Conservation (phyloP, 129 eudicot species). For the Lactuca saligna region DNA sequence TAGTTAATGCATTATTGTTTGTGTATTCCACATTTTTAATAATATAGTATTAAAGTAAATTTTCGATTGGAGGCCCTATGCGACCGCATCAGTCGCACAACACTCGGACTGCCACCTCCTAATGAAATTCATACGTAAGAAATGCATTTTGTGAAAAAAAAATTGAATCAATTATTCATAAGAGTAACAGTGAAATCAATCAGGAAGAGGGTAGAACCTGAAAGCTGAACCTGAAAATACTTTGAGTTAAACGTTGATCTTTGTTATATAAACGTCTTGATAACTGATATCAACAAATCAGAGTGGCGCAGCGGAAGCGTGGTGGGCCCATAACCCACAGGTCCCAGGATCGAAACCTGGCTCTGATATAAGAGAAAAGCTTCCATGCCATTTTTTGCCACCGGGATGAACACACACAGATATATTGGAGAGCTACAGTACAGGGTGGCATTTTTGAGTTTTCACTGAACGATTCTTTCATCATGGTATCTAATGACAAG, state of each 20-base stretch:
- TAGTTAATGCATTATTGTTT: too few relatives aligned
- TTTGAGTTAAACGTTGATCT: too few relatives aligned
- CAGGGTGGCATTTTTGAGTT: conserved; percentile 80
- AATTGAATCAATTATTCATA: too few relatives aligned
- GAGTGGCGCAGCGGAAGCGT: conserved; percentile 99
- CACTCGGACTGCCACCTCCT: too few relatives aligned
- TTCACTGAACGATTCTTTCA: neutral
- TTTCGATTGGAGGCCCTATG: too few relatives aligned
- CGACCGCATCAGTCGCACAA: too few relatives aligned
- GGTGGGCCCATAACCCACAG: conserved; percentile 99
- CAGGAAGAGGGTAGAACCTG: neutral
- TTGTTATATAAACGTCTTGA: too few relatives aligned
- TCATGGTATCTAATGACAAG: neutral
- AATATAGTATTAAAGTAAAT: too few relatives aligned
- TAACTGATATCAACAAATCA: conserved; percentile 36
- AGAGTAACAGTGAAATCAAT: neutral
- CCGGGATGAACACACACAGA: conserved; percentile 57
- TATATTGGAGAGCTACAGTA: conserved; percentile 56
- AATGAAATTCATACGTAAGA: neutral
- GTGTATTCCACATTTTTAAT: too few relatives aligned
- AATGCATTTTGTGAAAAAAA: neutral
- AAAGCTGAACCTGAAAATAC: too few relatives aligned
- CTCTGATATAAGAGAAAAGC: conserved; percentile 64
- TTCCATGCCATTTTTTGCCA: conserved; percentile 27
- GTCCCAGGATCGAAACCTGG: conserved; percentile 99